Evolutionary conservation across 495 filamentous ascomycete genomes (phyloP).

Genomic region (Neurospora sp.): DNA sequence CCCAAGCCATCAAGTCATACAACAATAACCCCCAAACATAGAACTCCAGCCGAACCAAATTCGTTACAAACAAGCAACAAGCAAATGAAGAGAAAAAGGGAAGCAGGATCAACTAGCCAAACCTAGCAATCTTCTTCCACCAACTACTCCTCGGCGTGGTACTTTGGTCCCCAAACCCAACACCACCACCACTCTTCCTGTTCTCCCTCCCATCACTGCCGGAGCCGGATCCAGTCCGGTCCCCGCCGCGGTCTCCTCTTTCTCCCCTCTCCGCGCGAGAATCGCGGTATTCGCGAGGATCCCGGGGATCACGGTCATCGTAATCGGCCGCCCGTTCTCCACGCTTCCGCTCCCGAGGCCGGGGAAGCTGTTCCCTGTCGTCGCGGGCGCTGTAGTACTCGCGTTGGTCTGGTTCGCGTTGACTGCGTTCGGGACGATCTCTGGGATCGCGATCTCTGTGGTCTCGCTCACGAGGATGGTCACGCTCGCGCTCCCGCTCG

Average conservation of each 20-base stretch:
- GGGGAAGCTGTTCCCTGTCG: not conserved
- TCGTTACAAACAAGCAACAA: not conserved
- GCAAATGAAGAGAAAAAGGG: not conserved
- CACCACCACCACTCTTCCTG: constrained; percentile 17
- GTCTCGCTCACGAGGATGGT: constrained; percentile 9
- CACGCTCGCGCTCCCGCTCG: constrained; percentile 6
- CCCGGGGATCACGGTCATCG: not conserved
- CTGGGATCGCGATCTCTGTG: not conserved
- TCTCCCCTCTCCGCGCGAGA: not conserved
- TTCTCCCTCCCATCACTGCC: constrained; percentile 33
- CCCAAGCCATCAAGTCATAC: not conserved
- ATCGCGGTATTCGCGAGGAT: not conserved
- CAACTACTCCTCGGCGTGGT: constrained; percentile 42
- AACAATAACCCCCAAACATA: not conserved
- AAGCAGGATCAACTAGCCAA: not conserved
- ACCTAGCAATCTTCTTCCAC: constrained; percentile 40
- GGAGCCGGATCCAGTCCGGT: constrained; percentile 27
- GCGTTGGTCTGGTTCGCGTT: not conserved
- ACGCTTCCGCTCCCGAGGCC: not conserved
- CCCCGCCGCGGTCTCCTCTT: constrained; percentile 11
- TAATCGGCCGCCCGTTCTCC: not conserved
- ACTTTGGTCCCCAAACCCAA: constrained; percentile 27
- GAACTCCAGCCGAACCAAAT: not conserved
- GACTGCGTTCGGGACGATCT: constrained; percentile 12
- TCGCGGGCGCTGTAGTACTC: not conserved